Evolutionary conservation across 108 stramenopile genomes (phyloP).

Genomic region (Phaeodactylum tricornutum): DNA sequence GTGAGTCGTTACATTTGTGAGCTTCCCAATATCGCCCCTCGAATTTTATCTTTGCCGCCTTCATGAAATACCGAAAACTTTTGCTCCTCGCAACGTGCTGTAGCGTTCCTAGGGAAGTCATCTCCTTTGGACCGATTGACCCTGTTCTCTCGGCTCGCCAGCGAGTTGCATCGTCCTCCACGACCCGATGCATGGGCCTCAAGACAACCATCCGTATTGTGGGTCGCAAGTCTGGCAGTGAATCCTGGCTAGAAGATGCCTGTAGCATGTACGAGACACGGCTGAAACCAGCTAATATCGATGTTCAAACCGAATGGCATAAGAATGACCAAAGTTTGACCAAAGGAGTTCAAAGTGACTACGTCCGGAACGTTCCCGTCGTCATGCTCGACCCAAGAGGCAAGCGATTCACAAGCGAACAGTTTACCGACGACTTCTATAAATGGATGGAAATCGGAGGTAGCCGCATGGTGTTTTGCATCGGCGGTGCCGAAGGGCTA

Average conservation of each 20-base stretch:
- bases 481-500: slow-evolving; percentile 88
- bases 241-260: slow-evolving; percentile 65
- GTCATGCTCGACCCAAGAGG: slow-evolving; percentile 66
- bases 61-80: no score
- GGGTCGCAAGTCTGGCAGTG: slow-evolving; percentile 57
- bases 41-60: no score
- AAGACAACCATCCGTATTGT: slow-evolving; percentile 76
- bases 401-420: slow-evolving; percentile 55
- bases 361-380: slow-evolving; percentile 49
- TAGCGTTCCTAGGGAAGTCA: no score
- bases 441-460: slow-evolving; percentile 82
- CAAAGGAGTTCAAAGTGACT: slow-evolving; percentile 41
- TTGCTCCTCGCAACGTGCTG: no score
- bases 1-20: no score
- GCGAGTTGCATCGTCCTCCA: no score
- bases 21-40: no score
- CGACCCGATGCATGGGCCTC: slow-evolving; percentile 18
- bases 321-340: slow-evolving; percentile 82
- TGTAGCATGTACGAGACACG: slow-evolving; percentile 66
- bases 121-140: no score
- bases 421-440: slow-evolving; percentile 64
- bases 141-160: no score
- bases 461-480: slow-evolving; percentile 77
- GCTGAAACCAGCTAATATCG: slow-evolving; percentile 40
- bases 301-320: slow-evolving; percentile 78